Conservation (phyloP, 208 protist species). For the Balamuthia mandrillaris region DNA sequence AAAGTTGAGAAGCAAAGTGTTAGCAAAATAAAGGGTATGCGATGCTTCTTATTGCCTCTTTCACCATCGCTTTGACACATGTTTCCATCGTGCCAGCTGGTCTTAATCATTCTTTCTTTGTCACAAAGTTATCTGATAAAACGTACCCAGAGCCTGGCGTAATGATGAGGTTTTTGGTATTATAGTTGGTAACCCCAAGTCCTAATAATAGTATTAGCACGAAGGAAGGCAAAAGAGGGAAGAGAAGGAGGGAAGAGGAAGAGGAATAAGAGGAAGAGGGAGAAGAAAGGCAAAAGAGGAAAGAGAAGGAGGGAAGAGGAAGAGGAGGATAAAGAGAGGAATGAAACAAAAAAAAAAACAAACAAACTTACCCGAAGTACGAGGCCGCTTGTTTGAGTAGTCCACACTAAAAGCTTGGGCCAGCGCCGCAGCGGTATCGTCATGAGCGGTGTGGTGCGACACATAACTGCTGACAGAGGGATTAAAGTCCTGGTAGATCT, state of each 20-base stretch:
- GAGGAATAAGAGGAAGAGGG: neutral
- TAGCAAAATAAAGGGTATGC: too few species aligned
- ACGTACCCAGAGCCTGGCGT: neutral
- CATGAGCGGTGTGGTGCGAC: neutral
- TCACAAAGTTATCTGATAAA: neutral
- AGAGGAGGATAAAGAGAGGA: neutral
- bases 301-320: too few species aligned
- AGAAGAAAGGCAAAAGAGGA: neutral
- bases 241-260: neutral
- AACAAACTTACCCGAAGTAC: too few species aligned
- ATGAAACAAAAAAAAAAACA: neutral
- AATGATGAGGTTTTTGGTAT: neutral
- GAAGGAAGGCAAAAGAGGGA: neutral
- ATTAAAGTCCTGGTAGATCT: neutral
- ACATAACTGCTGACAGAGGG: neutral
- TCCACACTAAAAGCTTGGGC: too few species aligned
- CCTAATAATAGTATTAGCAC: neutral
- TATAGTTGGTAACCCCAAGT: neutral
- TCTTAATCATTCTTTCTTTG: neutral
- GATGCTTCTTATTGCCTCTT: too few species aligned
- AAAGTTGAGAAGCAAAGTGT: too few species aligned
- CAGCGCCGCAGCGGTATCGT: too few species aligned
- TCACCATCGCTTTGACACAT: neutral
- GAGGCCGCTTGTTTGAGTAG: too few species aligned
- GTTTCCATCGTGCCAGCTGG: neutral